Conservation (phyloP, 768 basidiomycete genomes). For the Termitomyces sp. region DNA sequence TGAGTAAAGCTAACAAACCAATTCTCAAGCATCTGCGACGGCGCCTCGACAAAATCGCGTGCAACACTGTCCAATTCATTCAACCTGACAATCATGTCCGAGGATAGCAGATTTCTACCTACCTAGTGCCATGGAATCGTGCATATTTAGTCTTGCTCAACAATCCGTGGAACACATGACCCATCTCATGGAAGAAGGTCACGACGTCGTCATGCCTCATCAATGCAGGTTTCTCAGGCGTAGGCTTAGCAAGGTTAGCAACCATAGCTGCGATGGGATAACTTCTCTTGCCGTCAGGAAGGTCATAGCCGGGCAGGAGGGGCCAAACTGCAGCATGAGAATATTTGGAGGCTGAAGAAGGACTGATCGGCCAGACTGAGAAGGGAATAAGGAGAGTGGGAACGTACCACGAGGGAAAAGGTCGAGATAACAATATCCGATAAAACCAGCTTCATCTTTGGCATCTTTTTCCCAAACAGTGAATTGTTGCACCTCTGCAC, state of each 20-base stretch:
- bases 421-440: slow-evolving; percentile 86
- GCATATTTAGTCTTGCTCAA: slow-evolving; percentile 65
- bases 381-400: not conserved
- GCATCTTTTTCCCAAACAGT: slow-evolving; percentile 80
- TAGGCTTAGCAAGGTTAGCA: slow-evolving; percentile 84
- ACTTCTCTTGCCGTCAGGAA: slow-evolving; percentile 47
- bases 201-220: slow-evolving; percentile 88
- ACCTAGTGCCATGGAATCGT: slow-evolving; percentile 79
- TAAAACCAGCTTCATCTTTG: slow-evolving; percentile 62
- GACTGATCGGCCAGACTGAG: not conserved
- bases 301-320: slow-evolving; percentile 60
- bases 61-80: slow-evolving; percentile 41
- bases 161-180: slow-evolving; percentile 66
- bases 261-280: slow-evolving; percentile 86
- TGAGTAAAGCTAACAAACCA: slow-evolving; percentile 39
- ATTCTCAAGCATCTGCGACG: slow-evolving; percentile 90
- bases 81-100: not conserved
- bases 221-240: slow-evolving; percentile 71
- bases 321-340: slow-evolving; percentile 86
- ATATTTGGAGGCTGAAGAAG: slow-evolving; percentile 59
- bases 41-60: slow-evolving; percentile 84
- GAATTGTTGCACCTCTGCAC: slow-evolving; percentile 73
- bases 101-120: not conserved
- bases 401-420: slow-evolving; percentile 72
- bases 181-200: slow-evolving; percentile 92